Base-by-base conservation (phyloP, 2,329 filamentous ascomycete genomes). In the Botryotinia convoluta region DNA sequence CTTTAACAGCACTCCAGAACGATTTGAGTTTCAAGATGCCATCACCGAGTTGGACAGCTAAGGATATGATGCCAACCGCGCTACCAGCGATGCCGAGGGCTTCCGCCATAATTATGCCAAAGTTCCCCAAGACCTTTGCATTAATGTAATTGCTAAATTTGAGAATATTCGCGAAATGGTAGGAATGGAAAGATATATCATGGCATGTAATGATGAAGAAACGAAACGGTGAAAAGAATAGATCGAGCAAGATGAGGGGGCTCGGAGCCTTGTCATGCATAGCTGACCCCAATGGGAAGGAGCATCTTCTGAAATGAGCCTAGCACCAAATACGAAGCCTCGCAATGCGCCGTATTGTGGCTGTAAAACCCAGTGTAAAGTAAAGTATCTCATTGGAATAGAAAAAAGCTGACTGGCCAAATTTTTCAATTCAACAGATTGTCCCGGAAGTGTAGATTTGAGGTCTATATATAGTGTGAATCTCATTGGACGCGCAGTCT, bases 21-120 rank as follows among this genome's bases (percentile, higher is more conserved):
- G 26, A 32, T 63, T 71, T 63, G 14, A 71, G 57, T 22, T 71
- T 71, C 44, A 37, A n/a, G 6, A 71, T 62, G 20, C 32, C 35
- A n/a, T 71, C 69, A 3, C 26, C 37, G 1, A 71, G 4, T 12
- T 71, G 59, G 1, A 63, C 1, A 22, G 29, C 59, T 1, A 71
- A 44, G 1, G 69, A 71, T 14, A 22, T 18, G 32, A 71, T 71
- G n/a, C 69, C 69, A 18, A 70, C 35, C 10, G 37, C 68, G 3
- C 68, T 70, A 9, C n/a, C 39, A 37, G 32, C 32, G 37, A 70
- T 7, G 1, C 67, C 67, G 1, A 59, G 3, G 3, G 6, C 32
- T 51, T 69, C 65, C 45, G 45, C 45, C 42, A 68, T 51, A 7
- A 57, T 29, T 57, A 57, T 57, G 10, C 16, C n/a, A 57, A 57